Base-by-base conservation (phyloP, 768 basidiomycete genomes). In the Leccinum subgranulosum region DNA sequence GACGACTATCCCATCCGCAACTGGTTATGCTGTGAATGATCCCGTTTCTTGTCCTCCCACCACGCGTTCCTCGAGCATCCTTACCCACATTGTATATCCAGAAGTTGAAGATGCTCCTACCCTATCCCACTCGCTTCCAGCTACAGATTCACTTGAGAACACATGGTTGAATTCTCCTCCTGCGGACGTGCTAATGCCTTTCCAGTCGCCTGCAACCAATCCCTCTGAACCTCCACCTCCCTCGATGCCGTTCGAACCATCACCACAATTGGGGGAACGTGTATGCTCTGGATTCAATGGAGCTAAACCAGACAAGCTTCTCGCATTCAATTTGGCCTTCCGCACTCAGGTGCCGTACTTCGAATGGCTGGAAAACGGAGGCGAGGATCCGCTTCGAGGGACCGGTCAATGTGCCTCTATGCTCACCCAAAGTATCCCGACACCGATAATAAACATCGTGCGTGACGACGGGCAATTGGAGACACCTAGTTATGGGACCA, bases 261-360 rank as follows among this genome's bases (percentile, higher is more conserved):
- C 60, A 21, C 47, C 29, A 2, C 49, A 39, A 7, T 17, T 1
- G 9, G 53, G 34, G 8, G 49, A 54, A 9, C 2, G 36, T 36
- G 11, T 17, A 12, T 21, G 0, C 8, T 25, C 50, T 27, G 25
- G 34, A 47, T 11, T 31, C 31, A 25, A 27, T 3, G 2, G 34
- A 2, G 23, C 12, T 21, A 58, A 61, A 54, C 36, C n/a, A 6
- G 65, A 71, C 3, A 65, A 57, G 1, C 57, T 63, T 12, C 62
- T 87, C 4, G 87, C 89, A 0, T 91, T 91, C 66, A 88, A 87
- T 65, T 76, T 85, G 62, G 90, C 89, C 11, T 90, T 91, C 64
- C 75, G 76, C 1, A 81, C 73, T 36, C 66, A 64, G 48, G 75
- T 74, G 6, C 79, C 80, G 2, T 90, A 81, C 65, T 92, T 91